Conservation (phyloP, 148 eudicot genomes). For the Diospyros kaki region DNA sequence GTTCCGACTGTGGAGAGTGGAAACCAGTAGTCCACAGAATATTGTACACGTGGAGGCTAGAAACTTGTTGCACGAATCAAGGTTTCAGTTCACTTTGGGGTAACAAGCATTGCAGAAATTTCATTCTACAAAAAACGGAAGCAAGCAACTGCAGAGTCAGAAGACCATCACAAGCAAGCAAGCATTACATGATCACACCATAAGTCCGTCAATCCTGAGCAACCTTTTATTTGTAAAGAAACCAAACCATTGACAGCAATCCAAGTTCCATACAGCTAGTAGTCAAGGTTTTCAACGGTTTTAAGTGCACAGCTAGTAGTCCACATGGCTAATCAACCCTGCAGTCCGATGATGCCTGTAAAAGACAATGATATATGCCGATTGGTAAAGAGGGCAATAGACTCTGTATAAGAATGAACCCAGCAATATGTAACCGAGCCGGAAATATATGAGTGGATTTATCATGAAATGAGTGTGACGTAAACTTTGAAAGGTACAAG, state of each 20-base stretch:
- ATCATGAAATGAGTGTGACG: not conserved
- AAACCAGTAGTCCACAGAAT: too few species aligned
- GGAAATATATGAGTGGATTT: not conserved
- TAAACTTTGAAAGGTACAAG: not conserved
- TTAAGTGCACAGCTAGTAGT: not conserved
- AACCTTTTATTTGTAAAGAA: too few species aligned
- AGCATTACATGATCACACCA: slow-evolving; percentile 3
- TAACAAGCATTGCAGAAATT: not conserved
- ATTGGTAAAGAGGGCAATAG: not conserved
- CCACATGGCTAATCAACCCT: slow-evolving; percentile 28
- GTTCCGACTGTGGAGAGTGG: too few species aligned
- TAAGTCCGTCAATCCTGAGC: not conserved
- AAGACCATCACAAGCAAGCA: not conserved
- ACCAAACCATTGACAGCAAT: too few species aligned
- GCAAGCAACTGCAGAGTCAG: not conserved
- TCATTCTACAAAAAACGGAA: not conserved
- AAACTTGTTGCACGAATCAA: too few species aligned
- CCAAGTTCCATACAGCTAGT: too few species aligned
- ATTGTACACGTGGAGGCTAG: too few species aligned
- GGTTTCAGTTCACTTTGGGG: too few species aligned
- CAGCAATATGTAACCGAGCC: too few species aligned
- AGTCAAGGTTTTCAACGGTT: not conserved
- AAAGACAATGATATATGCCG: not conserved
- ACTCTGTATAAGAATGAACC: not conserved
- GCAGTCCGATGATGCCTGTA: slow-evolving; percentile 63